Base-by-base conservation (phyloP, 208 protist species). In the Wallacemonas collosoma region DNA sequence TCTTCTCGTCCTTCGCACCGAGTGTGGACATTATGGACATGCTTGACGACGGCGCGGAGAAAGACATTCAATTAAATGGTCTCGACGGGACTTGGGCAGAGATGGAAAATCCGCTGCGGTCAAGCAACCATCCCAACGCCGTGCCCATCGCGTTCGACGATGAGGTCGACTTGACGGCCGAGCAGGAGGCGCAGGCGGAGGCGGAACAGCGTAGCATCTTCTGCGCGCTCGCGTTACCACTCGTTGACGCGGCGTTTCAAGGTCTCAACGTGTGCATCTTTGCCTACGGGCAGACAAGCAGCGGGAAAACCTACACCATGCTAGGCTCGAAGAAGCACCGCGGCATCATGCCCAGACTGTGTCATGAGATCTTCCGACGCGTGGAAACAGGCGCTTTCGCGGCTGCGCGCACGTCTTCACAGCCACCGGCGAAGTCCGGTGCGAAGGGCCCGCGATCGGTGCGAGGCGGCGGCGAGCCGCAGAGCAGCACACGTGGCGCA, bases 231-330 rank as follows among this genome's bases (percentile, higher is more conserved):
- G 89, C 68, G 11, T 48, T 79, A 12, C 86, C 86, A 9, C 53
- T 94, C 39, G 48, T 90, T 1, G 77, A 89, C 2, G 73, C 72
- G 2, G 85, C 79, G 6, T 63, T 85, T 60, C 62, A 84, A 12
- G 90, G 93, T 15, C 86, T 86, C 72, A 93, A 97, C 80, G 77
- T 80, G 0, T 93, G 91, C 73, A 85, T 98, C 73, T 96, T 97
- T 70, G 91, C 93, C 15, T 98, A 97, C 75, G 93, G 94, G 12
- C 88, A 96, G 62, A 98, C 93, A 4, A 86, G 87, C 48, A 93
- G 90, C 54, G 95, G 96, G 35, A 98, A 98, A 73, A 98, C 95
- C 14, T 95, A 98, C 84, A 98, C 95, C 4, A 98, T 98, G 86
- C 81, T 94, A 60, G 95, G 96, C 17, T 85, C 77, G 9, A 53